Evolutionary conservation across 2,329 filamentous ascomycete species (phyloP).

Genomic region (Neofusicoccum sp.): DNA sequence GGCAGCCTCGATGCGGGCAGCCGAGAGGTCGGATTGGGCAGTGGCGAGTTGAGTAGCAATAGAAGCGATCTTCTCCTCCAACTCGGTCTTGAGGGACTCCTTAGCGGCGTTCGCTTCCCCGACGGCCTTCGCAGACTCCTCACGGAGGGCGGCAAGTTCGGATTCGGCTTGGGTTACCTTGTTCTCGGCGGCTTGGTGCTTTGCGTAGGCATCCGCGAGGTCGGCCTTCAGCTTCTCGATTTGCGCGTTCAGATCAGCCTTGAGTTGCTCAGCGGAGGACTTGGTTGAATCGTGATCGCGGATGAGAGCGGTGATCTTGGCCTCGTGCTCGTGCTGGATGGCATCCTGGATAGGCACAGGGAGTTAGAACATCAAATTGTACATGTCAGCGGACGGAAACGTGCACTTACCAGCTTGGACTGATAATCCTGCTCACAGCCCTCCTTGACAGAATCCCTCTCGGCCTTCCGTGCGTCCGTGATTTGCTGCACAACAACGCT

Average conservation of each 20-base stretch:
- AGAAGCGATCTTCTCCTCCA: slow-evolving; percentile 16
- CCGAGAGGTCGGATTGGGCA: slow-evolving; percentile 13
- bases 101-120: slow-evolving; percentile 14
- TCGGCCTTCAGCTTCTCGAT: slow-evolving; percentile 18
- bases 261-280: slow-evolving; percentile 6
- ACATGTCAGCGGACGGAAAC: no score
- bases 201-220: slow-evolving; percentile 2
- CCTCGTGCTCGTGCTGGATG: slow-evolving; percentile 19
- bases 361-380: no score
- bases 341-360: slow-evolving; percentile 4
- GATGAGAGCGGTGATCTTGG: slow-evolving; percentile 18
- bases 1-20: slow-evolving; percentile 4
- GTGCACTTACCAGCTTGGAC: slow-evolving; percentile 29
- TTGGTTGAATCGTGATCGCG: slow-evolving; percentile 18
- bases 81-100: slow-evolving; percentile 16
- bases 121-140: slow-evolving; percentile 7
- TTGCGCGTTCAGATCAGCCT: slow-evolving; percentile 16
- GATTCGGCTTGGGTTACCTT: neutral
- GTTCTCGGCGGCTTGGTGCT: slow-evolving; percentile 13
- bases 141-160: slow-evolving; percentile 2
- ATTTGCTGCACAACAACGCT: slow-evolving; percentile 42
- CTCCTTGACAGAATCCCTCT: slow-evolving; percentile 34
- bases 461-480: slow-evolving; percentile 38
- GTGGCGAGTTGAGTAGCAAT: slow-evolving; percentile 17
- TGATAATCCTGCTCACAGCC: slow-evolving; percentile 35